Evolutionary conservation across 2,329 filamentous ascomycete genomes (phyloP).

Genomic region (Parastagonospora nodorum): DNA sequence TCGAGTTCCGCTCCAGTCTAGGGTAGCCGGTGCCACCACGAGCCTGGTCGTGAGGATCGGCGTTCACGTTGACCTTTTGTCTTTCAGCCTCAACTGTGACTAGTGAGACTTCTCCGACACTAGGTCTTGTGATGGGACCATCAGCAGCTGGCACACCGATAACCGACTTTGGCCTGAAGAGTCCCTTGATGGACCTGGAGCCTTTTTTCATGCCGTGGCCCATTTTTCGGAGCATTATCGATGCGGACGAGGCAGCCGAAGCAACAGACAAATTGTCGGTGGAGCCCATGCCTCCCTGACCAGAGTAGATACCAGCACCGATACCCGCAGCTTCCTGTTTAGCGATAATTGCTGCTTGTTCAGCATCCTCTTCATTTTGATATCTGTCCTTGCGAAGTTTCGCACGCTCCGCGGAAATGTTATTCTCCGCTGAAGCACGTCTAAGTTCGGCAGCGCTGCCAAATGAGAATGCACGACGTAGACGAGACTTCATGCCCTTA

Average conservation of each 20-base stretch:
- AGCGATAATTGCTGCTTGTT: slow-evolving; percentile 88
- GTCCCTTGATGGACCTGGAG: slow-evolving; percentile 84
- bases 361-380: slow-evolving; percentile 74
- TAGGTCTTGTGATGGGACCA: slow-evolving; percentile 65
- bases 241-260: slow-evolving; percentile 86
- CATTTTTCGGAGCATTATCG: slow-evolving; percentile 98
- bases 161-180: slow-evolving; percentile 93
- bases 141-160: slow-evolving; percentile 78
- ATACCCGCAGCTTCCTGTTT: slow-evolving; percentile 92
- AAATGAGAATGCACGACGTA: slow-evolving; percentile 94
- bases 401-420: slow-evolving; percentile 53
- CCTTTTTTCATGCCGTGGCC: slow-evolving; percentile 97
- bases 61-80: slow-evolving; percentile 78
- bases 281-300: slow-evolving; percentile 84
- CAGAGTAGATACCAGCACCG: slow-evolving; percentile 91
- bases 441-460: slow-evolving; percentile 91
- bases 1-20: slow-evolving; percentile 79
- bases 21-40: slow-evolving; percentile 81
- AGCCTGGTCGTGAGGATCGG: slow-evolving; percentile 68
- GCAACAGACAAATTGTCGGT: slow-evolving; percentile 94
- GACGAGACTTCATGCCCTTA: slow-evolving; percentile 81
- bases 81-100: slow-evolving; percentile 94
- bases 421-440: slow-evolving; percentile 71
- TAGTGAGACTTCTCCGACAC: slow-evolving; percentile 87
- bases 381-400: slow-evolving; percentile 58